phyloP scores from a whole-genome alignment of 768 basidiomycete species.

The Agaricus sinodeliciosus region DNA sequence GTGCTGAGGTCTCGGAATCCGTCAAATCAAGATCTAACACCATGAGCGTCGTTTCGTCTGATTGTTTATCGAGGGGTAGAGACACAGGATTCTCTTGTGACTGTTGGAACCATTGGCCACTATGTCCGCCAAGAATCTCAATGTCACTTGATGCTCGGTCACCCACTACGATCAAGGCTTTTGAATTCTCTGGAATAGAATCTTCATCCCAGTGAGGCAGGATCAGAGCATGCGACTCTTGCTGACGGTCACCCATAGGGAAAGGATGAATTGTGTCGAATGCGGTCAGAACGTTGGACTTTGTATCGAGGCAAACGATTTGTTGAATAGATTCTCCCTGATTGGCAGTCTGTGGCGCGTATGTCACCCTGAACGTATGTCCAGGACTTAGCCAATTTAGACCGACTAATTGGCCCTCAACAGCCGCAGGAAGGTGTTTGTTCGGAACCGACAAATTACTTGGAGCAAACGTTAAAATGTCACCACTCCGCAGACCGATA shows the following conservation, averaged over 20 bases:
- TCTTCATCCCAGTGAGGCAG: constrained; percentile 45
- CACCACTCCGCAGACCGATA: constrained; percentile 63
- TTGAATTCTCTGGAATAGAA: constrained; percentile 27
- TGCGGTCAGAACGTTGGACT: constrained; percentile 32
- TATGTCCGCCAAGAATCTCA: constrained; percentile 36
- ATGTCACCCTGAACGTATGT: constrained; percentile 62
- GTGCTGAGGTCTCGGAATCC: constrained; percentile 32
- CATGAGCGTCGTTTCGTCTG: constrained; percentile 64
- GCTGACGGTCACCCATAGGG: constrained; percentile 30
- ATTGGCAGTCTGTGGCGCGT: constrained; percentile 32
- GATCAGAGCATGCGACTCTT: constrained; percentile 28
- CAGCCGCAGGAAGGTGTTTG: constrained; percentile 55
- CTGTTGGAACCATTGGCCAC: constrained; percentile 41
- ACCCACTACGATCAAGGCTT: constrained; percentile 37
- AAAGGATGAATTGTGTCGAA: constrained; percentile 36
- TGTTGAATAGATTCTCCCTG: constrained; percentile 31
- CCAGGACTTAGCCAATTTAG: constrained; percentile 64
- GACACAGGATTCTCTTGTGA: constrained; percentile 47
- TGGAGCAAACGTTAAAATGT: constrained; percentile 62
- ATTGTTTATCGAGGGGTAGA: constrained; percentile 61
- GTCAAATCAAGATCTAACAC: constrained; percentile 65
- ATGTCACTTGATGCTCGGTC: constrained; percentile 41
- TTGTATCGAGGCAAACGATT: constrained; percentile 36
- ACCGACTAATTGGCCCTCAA: constrained; percentile 41
- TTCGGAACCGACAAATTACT: constrained; percentile 47